Evolutionary conservation across 192 early-diverging fungal species (phyloP).

Genomic region (Geranomyces michiganensis): DNA sequence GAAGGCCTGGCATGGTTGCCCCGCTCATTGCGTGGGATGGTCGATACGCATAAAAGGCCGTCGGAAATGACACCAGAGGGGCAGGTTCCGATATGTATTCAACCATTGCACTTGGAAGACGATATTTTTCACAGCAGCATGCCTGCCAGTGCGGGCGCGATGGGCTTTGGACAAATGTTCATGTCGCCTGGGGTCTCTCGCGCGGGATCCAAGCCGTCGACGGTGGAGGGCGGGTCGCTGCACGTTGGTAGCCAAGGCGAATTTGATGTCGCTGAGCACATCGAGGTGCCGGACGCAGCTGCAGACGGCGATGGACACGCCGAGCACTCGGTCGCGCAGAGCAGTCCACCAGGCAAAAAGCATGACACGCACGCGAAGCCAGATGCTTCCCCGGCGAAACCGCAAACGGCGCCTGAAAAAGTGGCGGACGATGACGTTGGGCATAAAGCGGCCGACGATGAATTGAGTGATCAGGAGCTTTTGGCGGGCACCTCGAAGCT

Average conservation of each 20-base stretch:
- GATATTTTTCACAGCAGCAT: slow-evolving; percentile 37
- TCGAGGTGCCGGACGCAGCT: not conserved
- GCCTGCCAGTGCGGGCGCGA: slow-evolving; percentile 19
- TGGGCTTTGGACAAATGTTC: slow-evolving; percentile 12
- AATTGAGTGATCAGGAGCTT: slow-evolving; percentile 38
- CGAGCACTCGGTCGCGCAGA: not conserved
- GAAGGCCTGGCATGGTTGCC: slow-evolving; percentile 45
- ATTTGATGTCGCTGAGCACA: not conserved
- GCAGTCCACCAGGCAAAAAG: not conserved
- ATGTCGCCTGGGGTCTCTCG: slow-evolving; percentile 7
- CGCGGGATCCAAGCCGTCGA: slow-evolving; percentile 23
- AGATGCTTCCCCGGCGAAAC: not conserved
- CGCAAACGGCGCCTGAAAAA: slow-evolving; percentile 11
- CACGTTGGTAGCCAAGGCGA: not conserved
- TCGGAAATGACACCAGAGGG: slow-evolving; percentile 44
- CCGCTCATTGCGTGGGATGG: slow-evolving; percentile 34
- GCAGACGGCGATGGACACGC: not conserved
- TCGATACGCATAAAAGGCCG: slow-evolving; percentile 48
- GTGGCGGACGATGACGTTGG: not conserved
- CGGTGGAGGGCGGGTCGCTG: not conserved
- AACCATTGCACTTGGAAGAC: slow-evolving; percentile 35
- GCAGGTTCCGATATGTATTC: slow-evolving; percentile 38
- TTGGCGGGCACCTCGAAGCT: slow-evolving; percentile 50
- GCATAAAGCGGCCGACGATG: slow-evolving; percentile 19
- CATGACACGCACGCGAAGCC: not conserved